Evolutionary conservation across 1,139 yeast genomes (phyloP), one percentile per base, ranked within the genome.

Genomic region (Casaregolazyma lundiana): DNA sequence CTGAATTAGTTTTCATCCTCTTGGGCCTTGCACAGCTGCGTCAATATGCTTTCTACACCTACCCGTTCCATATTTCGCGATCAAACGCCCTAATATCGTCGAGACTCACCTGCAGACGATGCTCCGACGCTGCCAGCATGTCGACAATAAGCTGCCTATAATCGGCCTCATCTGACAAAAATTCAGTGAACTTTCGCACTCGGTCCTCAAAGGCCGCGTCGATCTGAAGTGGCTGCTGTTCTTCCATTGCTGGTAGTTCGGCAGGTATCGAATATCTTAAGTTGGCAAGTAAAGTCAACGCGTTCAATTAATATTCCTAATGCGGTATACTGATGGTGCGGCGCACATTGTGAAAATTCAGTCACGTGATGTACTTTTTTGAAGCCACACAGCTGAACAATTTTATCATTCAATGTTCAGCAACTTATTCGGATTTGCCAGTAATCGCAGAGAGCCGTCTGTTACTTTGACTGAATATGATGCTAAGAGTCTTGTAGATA

Each of bases 81-180:
- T 90, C 95, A 59, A 85, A 90, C 49, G 84, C 94, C 58, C 97
- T 75, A 20, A 92, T 65, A 55, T 92, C 97, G 66, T 92, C 98
- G 44, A 92, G 71, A 22, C 92, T 82, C 3, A 92, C 82, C 3
- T 75, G 71, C 42, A 92, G 71, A 56, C 99, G 74, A 57, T 78
- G 78, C 47, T 78, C 77, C 20, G 81, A 79, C 53, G 77, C 75
- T 52, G 75, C 74, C 48, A 86, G 76, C 89, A 85, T 83, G 36
- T 80, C 75, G 54, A 80, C 78, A 53, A 92, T 84, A 48, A 76
- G 78, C 46, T 80, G 82, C 56, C 80, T 76, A 65, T 88, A 86
- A 52, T 80, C 78, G 5, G 84, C 75, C 18, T 71, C 73, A 41
- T 68, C 70, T 58, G 85, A 94, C 42, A 92, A 72, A 63, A 90